phyloP scores from a whole-genome alignment of 768 basidiomycete genomes.

The Pisolithus tinctorius region DNA sequence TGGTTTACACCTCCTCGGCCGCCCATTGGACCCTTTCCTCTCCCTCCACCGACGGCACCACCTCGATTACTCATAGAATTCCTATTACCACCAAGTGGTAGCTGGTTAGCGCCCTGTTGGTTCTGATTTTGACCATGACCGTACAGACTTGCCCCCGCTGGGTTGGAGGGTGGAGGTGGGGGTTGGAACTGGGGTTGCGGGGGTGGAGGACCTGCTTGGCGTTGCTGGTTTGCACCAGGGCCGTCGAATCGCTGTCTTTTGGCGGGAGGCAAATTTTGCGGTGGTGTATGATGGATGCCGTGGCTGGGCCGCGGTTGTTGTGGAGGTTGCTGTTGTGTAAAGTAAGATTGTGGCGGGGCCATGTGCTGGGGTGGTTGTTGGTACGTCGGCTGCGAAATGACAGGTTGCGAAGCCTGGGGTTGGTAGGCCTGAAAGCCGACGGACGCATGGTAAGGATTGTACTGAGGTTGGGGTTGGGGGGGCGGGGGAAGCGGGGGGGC shows the following conservation, averaged over 20 bases:
- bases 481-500: conserved; percentile 47
- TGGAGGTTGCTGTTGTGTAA: conserved; percentile 32
- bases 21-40: conserved; percentile 44
- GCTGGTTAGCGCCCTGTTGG: conserved; percentile 38
- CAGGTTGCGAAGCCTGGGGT: conserved; percentile 52
- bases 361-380: conserved; percentile 35
- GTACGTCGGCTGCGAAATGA: conserved; percentile 42
- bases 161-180: conserved; percentile 21
- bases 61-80: conserved; percentile 42
- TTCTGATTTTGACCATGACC: conserved; percentile 26
- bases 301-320: conserved; percentile 38
- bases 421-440: conserved; percentile 62
- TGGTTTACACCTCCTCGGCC: conserved; percentile 40
- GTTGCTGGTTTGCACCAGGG: conserved; percentile 43
- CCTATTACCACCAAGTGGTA: conserved; percentile 36
- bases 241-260: conserved; percentile 89
- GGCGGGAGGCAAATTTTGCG: conserved; percentile 84
- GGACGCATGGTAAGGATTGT: conserved; percentile 71
- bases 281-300: conserved; percentile 52
- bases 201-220: conserved; percentile 44
- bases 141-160: conserved; percentile 17
- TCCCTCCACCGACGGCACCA: conserved; percentile 24
- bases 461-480: conserved; percentile 53
- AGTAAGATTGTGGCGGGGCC: conserved; percentile 36
- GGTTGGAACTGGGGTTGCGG: conserved; percentile 57